Evolutionary conservation across 75 land plant species (phyloP).

Genomic region (Adiantum capillusveneris): DNA sequence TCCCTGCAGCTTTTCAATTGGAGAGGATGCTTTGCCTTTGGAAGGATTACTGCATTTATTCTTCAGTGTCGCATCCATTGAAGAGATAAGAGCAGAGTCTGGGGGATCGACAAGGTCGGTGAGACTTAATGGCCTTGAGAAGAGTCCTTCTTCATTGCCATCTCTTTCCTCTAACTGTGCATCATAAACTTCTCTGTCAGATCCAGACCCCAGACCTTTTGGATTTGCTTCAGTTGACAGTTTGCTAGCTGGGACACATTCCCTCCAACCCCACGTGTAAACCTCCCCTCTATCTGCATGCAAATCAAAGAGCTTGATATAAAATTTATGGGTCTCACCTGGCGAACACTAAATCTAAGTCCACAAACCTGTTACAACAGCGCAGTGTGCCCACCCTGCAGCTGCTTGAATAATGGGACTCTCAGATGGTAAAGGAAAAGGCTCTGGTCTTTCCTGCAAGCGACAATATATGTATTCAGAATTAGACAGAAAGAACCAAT

Average conservation of each 20-base stretch:
- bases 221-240: constrained; percentile 30
- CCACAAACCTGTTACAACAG: constrained; percentile 70
- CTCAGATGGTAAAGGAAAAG: constrained; percentile 81
- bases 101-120: neutral
- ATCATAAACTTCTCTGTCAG: constrained; percentile 38
- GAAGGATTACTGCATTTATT: neutral
- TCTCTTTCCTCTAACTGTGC: neutral
- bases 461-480: neutral
- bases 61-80: neutral
- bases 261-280: constrained; percentile 99
- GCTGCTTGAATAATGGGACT: constrained; percentile 66
- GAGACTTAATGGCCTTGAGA: neutral
- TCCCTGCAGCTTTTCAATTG: constrained; percentile 2
- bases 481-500: too few species aligned
- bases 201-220: constrained; percentile 5
- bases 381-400: constrained; percentile 99
- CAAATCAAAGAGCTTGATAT: too few species aligned
- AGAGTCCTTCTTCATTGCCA: neutral
- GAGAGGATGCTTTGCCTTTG: neutral
- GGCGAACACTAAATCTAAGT: too few species aligned
- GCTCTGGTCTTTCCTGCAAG: constrained; percentile 82
- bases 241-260: constrained; percentile 87
- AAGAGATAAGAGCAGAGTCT: neutral
- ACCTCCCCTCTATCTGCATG: constrained; percentile 71
- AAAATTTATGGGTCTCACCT: too few species aligned